Base-by-base conservation (phyloP, 2,329 filamentous ascomycete genomes). In the Achaetomium macrosporum region DNA sequence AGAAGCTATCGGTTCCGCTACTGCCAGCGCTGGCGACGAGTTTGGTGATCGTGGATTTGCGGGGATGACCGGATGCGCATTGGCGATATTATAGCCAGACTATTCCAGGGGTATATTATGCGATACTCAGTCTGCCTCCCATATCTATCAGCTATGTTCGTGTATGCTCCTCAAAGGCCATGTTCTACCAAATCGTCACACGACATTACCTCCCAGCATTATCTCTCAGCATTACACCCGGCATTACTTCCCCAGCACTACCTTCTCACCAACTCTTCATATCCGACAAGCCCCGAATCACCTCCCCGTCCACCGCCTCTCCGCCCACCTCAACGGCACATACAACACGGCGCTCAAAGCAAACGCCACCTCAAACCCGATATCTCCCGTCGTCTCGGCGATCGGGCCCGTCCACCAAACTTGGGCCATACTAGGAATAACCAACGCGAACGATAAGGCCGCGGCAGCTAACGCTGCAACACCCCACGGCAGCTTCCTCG, bases 321-420 rank as follows among this genome's bases (percentile, higher is more conserved):
- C 70, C 1, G 69, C 30, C 60, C 61, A 64, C 43, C 70, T 64
- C 35, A 74, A 57, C 3, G 72, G 73, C 19, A 71, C 56, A 56
- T 76, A 76, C 19, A 70, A 63, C 15, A 74, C n/a, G 1, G 61
- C 67, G 1, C 71, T 69, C 16, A 73, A 60, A 4, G 72, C 58
- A 56, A 76, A 73, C 12, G 72, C 72, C 50, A 71, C 55, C 56
- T 74, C 73, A 49, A 76, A 76, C 2, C 73, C 73, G 36, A 76
- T 66, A 57, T 76, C 73, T 3, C 73, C 73, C 12, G 73, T 71
- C 7, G 60, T 67, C 56, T 62, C 52, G 3, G 72, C 73, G 42
- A 76, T 68, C 3, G 73, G 72, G 8, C 73, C 73, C 2, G 65
- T 66, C 51, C 66, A 76, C 71, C 72, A 74, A 8, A 68, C 68